Base-by-base conservation (phyloP, 2,329 filamentous ascomycete species). In the Boeremia lycopersici region DNA sequence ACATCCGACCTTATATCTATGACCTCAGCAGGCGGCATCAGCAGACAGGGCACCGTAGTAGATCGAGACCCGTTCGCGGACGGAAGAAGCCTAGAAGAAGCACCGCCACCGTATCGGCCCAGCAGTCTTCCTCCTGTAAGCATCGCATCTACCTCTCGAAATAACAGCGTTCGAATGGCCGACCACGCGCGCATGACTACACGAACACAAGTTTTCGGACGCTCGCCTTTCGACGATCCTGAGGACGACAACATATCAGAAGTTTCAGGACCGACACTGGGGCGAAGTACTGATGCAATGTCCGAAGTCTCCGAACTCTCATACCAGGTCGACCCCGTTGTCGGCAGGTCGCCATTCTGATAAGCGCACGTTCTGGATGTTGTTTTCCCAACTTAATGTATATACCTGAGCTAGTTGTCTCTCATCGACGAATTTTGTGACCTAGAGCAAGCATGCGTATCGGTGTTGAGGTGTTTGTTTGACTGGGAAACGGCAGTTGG, bases 81-180 rank as follows among this genome's bases (percentile, higher is more conserved):
- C 43, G 60, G 58, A 15, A 62, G 63, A 35, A 69, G 66, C 17
- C 47, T 72, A 3, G 43, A 58, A 28, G 73, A 74, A 36, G 70
- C 72, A 17, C 73, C 73, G 10, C 73, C 73, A 36, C 71, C 73
- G 11, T 76, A 76, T 46, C 68, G 71, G 48, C 71, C 73, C 2
- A 63, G 66, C 34, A 74, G 73, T 43, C 34, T 68, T 30, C 64
- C 67, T 13, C 64, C 65, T 1, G 60, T 66, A 6, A 72, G 70
- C 45, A 58, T 71, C 26, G 62, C 59, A 6, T 57, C 64, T 23
- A 56, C 67, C 4, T 76, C 73, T 17, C 67, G 72, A 35, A 66
- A 72, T 10, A 70, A 69, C 42, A 74, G 72, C 48, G 31, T 73
- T n/a, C 63, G 72, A 29, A 45, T 50, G 15, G 40, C 57, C 9